Evolutionary conservation across 768 basidiomycete species (phyloP).

Genomic region (Galerina marginata): DNA sequence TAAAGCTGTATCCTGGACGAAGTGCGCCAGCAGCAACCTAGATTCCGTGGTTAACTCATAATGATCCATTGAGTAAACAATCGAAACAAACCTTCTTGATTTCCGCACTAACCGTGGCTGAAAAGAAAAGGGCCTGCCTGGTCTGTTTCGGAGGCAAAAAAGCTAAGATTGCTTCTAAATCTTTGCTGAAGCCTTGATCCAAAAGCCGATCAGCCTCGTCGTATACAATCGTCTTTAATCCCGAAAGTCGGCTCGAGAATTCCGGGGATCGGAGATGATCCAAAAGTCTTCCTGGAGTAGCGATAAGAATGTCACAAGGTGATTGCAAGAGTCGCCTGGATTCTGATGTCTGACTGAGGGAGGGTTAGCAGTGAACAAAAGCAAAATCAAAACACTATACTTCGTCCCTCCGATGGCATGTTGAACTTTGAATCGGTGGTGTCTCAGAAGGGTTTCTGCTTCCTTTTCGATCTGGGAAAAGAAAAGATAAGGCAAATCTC

Average conservation of each 20-base stretch:
- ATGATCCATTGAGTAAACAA: background rate
- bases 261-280: conserved; percentile 61
- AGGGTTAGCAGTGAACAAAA: background rate
- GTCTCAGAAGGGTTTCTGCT: conserved; percentile 51
- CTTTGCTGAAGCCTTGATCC: conserved; percentile 74
- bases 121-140: conserved; percentile 72
- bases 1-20: conserved; percentile 44
- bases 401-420: conserved; percentile 64
- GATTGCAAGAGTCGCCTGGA: conserved; percentile 27
- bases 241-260: conserved; percentile 39
- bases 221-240: conserved; percentile 56
- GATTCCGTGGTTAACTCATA: background rate
- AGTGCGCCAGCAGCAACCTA: conserved; percentile 27
- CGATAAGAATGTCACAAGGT: conserved; percentile 63
- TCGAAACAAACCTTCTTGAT: conserved; percentile 53
- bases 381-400: conserved; percentile 25
- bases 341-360: conserved; percentile 19
- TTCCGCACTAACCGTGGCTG: conserved; percentile 76
- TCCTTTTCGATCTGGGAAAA: conserved; percentile 60
- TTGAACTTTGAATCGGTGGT: conserved; percentile 48
- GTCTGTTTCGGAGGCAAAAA: conserved; percentile 44
- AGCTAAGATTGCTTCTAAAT: conserved; percentile 66
- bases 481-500: conserved; percentile 11
- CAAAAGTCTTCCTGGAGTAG: conserved; percentile 77
- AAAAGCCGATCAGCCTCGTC: conserved; percentile 80